Conservation (phyloP, 345 rosid species). For the Anastatica hierochuntica region DNA sequence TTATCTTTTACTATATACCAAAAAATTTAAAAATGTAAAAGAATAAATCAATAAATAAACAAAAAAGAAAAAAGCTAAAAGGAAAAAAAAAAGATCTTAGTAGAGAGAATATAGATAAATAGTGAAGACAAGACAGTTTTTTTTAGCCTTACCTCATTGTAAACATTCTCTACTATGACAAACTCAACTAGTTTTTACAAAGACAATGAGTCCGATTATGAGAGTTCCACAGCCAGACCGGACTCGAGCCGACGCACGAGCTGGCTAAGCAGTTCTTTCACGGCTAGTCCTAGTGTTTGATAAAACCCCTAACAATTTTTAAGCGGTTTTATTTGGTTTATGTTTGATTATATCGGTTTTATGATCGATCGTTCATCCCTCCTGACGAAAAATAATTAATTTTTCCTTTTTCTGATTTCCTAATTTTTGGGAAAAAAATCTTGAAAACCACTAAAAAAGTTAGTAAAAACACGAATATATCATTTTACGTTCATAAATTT, state of each 20-base stretch:
- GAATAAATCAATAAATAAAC: neutral
- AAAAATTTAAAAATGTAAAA: neutral
- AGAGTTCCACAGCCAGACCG: slow-evolving; percentile 42
- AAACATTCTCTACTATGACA: slow-evolving; percentile 30
- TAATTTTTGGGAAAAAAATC: no score
- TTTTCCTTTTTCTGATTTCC: no score
- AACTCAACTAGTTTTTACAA: slow-evolving; percentile 30
- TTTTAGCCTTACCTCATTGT: neutral
- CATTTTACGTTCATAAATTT: no score
- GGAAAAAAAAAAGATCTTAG: neutral
- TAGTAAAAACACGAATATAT: no score
- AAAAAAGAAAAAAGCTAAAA: slow-evolving; percentile 8
- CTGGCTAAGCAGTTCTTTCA: slow-evolving; percentile 79
- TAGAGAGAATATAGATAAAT: slow-evolving; percentile 18
- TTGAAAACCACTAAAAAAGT: no score
- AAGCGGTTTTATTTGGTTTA: no score
- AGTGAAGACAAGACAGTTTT: slow-evolving; percentile 18
- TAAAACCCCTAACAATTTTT: no score
- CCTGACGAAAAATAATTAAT: no score
- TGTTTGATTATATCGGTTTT: no score
- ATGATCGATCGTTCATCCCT: no score
- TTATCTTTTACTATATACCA: neutral
- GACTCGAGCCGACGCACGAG: slow-evolving; percentile 61
- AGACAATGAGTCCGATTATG: slow-evolving; percentile 48
- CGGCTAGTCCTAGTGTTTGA: slow-evolving; percentile 60